A percentile compares a stretch with the other conserved stretches of the same genome.
Evolutionary conservation across 495 filamentous ascomycete genomes (phyloP).

Genomic region (Aspergillus kassunensis): DNA sequence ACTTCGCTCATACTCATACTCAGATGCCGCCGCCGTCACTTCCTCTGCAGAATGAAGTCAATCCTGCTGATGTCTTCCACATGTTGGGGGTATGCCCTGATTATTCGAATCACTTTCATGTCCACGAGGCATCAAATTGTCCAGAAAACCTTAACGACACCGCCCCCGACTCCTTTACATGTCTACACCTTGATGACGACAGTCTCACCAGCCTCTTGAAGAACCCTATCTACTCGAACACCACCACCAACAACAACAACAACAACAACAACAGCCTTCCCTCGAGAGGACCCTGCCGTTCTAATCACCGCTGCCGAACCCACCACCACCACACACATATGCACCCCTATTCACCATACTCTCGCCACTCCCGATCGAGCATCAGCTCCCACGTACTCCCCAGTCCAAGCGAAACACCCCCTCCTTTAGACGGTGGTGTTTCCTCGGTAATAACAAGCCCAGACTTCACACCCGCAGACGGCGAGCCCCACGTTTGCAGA

Average conservation of each 20-base stretch:
- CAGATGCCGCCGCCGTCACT: slow-evolving; percentile 21
- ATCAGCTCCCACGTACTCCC: slow-evolving; percentile 40
- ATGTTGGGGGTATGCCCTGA: slow-evolving; percentile 40
- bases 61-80: slow-evolving; percentile 40
- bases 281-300: slow-evolving; percentile 34
- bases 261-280: slow-evolving; percentile 17
- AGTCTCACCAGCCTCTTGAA: slow-evolving; percentile 22
- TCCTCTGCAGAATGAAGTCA: slow-evolving; percentile 30
- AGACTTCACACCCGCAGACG: slow-evolving; percentile 32
- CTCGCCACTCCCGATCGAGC: slow-evolving; percentile 40
- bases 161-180: slow-evolving; percentile 22
- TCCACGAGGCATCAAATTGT: slow-evolving; percentile 19
- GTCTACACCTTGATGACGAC: slow-evolving; percentile 24
- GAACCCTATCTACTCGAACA: slow-evolving; percentile 22
- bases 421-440: slow-evolving; percentile 37
- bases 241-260: no score
- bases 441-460: slow-evolving; percentile 42
- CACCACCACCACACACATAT: slow-evolving; percentile 31
- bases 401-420: slow-evolving; percentile 41
- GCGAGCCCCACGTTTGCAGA: slow-evolving; percentile 34
- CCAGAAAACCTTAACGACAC: slow-evolving; percentile 10
- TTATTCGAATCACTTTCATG: slow-evolving; percentile 29
- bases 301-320: slow-evolving; percentile 31
- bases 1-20: slow-evolving; percentile 5
- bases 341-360: slow-evolving; percentile 40